Base-by-base conservation (phyloP, 1,139 yeast genomes). In the Suhomyces ambrosiae region DNA sequence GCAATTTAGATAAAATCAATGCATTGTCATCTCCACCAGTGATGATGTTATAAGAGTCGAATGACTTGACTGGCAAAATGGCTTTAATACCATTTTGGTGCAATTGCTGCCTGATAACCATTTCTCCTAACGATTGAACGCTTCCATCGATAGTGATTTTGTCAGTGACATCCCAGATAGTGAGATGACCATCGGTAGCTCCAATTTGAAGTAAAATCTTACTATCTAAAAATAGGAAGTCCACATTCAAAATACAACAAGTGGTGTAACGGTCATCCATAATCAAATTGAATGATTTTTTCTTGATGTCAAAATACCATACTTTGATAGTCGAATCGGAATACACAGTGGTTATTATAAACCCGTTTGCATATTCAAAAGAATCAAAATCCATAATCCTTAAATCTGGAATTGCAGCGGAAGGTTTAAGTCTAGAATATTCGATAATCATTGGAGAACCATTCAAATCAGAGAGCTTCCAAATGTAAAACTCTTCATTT, bases 1-100 rank as follows among this genome's bases (percentile, higher is more conserved):
- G 33, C 22, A 83, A 56, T 15, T 51, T 49, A 2, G 79, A 71
- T 3, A 79, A 57, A 0, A 72, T 71, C 7, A 90, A 57, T 0
- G 89, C 83, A 60, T 90, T 90, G 52, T 92, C 98, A 58, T 92
- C 98, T 38, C 98, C 97, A 14, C 96, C 97, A 1, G 96, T 80
- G 4, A 81, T 58, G 10, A 82, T 56, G 5, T 42, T 47, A 38
- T 66, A 68, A 1, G 53, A 33, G 2, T 53, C 47, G 0, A 44
- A 43, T 2, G 41, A 15, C 2, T 42, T 42, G n/a, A 61, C 40
- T 2, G 49, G 33, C 14, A 50, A 44, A 8, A 80, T 48, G 0
- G 82, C 77, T 47, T 88, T 86, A 38, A 90, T 75, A 27, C 96
- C 88, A 23, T 92, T 88, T 57, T 89, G 96, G 53, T 92, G 97